Evolutionary conservation across 306 rosid species (phyloP), one percentile per base, ranked within the genome.

Genomic region (Ochetophila trinervis): DNA sequence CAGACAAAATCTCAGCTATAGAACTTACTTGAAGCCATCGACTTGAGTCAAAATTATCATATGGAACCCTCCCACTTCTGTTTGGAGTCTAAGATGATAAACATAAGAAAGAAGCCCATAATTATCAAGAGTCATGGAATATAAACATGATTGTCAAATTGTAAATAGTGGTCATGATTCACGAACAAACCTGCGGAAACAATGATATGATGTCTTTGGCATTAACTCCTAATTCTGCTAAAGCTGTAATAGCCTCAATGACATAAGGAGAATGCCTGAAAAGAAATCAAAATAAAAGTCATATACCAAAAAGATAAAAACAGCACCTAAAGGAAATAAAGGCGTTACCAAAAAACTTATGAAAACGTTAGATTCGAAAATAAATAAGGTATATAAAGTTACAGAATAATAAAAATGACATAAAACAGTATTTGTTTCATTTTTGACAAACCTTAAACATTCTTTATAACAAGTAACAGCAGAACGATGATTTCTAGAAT

Each of bases 1-100:
- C 8, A 17, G 16, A 22, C 30, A 23, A 64, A 14, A 51, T 6
- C 6, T 21, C 52, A 42, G 23, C 34, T 40, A 24, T 20, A 40
- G 37, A n/a, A 53, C 99, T 90, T 94, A 94, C 99, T 75, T 82
- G 97, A 72, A 94, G 95, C 99, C 99, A 94, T 65, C 99, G 96
- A 64, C 85, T 81, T 36, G 92, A 85, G 53, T 94, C 99, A 23
- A 76, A 72, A 60, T 83, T 85, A 80, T 94, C 99, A 84, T 73
- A 85, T 71, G 94, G 82, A 76, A 88, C 85, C 68, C 93, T 90
- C 59, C 80, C 95, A 68, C 92, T 82, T 85, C 96, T 94, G 80
- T 62, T 86, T 12, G 80, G 85, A 73, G 81, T 83, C 99, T 94
- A 87, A 71, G 66, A 80, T 79, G 52, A 27, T 27, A 27, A 27